Conservation (phyloP, 129 eudicot species). For the Chrysanthemum lavandulifolium region DNA sequence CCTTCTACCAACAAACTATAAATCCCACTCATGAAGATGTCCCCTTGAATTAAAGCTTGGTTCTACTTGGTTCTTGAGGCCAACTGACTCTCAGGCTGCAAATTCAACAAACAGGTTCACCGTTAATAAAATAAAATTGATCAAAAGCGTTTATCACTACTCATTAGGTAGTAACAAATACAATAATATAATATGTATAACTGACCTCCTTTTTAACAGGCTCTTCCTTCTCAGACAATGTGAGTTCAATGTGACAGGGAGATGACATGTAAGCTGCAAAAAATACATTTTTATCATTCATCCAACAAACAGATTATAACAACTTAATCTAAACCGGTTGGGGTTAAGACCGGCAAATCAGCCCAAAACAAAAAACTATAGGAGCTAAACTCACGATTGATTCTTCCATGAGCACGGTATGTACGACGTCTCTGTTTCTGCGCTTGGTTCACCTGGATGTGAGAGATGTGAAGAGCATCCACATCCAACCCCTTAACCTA, state of each 20-base stretch:
- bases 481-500: slow-evolving; percentile 48
- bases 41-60: slow-evolving; percentile 34
- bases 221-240: slow-evolving; percentile 45
- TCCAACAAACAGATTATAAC: not conserved
- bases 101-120: not conserved
- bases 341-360: too few relatives aligned
- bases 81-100: slow-evolving; percentile 55
- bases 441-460: slow-evolving; percentile 50
- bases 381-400: slow-evolving; percentile 25
- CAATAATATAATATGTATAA: not conserved
- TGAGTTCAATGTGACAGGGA: slow-evolving; percentile 43
- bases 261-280: slow-evolving; percentile 41
- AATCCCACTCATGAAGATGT: slow-evolving; percentile 6
- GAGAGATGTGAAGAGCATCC: slow-evolving; percentile 45
- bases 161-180: too few relatives aligned
- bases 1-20: slow-evolving; percentile 34
- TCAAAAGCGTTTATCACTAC: not conserved
- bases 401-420: slow-evolving; percentile 51
- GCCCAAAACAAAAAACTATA: not conserved
- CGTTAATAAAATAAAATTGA: not conserved
- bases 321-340: not conserved
- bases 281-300: not conserved
- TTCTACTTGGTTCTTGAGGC: slow-evolving; percentile 49
- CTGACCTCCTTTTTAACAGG: slow-evolving; percentile 42
- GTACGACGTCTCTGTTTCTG: slow-evolving; percentile 47